Percentiles rank a stretch among this genome's conserved stretches.
Evolutionary conservation across 2,329 filamentous ascomycete species (phyloP).

Genomic region (Colletotrichum graminicola): DNA sequence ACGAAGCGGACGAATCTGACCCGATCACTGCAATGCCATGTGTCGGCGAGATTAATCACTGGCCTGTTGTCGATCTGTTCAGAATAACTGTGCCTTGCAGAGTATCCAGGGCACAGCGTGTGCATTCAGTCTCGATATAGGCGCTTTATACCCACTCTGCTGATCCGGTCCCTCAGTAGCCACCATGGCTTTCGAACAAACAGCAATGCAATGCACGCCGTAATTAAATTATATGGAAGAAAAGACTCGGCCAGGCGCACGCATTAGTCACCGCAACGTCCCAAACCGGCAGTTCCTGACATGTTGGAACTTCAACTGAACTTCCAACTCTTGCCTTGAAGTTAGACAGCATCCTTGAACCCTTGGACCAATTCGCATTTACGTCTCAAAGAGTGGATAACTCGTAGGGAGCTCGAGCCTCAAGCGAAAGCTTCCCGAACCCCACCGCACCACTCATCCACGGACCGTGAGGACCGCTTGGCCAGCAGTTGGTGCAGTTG

Average conservation of each 20-base stretch:
- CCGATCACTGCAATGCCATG: conserved; percentile 2
- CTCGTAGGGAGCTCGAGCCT: conserved; percentile 31
- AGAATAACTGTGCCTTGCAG: neutral
- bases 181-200: neutral
- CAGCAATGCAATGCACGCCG: neutral
- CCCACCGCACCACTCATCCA: conserved; percentile 12
- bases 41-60: conserved; percentile 16
- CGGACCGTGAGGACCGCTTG: conserved; percentile 15
- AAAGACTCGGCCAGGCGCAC: conserved; percentile 13
- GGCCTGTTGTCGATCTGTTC: conserved; percentile 7
- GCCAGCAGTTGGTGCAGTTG: conserved; percentile 13
- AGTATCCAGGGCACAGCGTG: neutral
- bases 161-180: neutral
- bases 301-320: conserved; percentile 40
- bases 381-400: conserved; percentile 23
- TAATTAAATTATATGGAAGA: neutral
- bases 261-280: conserved; percentile 14
- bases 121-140: conserved; percentile 4
- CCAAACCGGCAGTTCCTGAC: conserved; percentile 29
- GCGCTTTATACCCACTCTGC: neutral
- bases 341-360: conserved; percentile 32
- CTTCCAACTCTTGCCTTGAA: conserved; percentile 28
- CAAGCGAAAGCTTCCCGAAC: conserved; percentile 34
- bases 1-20: conserved; percentile 1
- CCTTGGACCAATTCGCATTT: conserved; percentile 27